Evolutionary conservation across 208 protist species (phyloP), one percentile per base, ranked within the genome.

Genomic region (Polymyxa betae): DNA sequence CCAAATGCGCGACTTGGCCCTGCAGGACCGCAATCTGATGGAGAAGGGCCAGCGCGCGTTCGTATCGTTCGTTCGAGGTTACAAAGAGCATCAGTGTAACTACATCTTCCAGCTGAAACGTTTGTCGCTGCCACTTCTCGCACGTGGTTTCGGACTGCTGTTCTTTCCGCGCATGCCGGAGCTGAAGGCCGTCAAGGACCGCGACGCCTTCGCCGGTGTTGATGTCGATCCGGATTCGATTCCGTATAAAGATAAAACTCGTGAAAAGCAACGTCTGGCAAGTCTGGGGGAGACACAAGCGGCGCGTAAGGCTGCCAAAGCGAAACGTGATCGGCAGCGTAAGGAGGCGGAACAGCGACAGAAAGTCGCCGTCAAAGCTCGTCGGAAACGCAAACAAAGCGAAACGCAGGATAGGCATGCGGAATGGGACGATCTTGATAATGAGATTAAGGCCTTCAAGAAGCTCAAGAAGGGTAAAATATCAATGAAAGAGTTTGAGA

Each of bases 31-130:
- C 0, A 92, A 92, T 0, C 44, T 94, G 20, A 89, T 93, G 88
- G 93, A 94, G 35, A 91, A 90, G 46, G 93, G 16, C 45, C 52
- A 46, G n/a, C 35, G 88, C 16, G 93, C 93, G 5, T 94, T 93
- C 41, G 92, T 94, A 29, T 93, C 93, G 24, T 94, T 88, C 88
- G 82, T 94, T 43, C 91, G 92, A 10, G 93, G 90, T 52, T 94
- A 94, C 93, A 91, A 94, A 77, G 93, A 95, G 91, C 93, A 95
- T 89, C 90, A 92, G 38, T 93, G 68, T 88, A 90, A 91, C 88
- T 93, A 91, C 77, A 92, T 95, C 52, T 95, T 95, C 66, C 64
- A 91, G 88, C 92, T 94, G 43, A 52, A 89, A 24, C 41, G 90
- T 24, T 90, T 95, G 24, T 43, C 94, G 16, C 60, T 95, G 24